Evolutionary conservation across 371 early-diverging fungal species (phyloP).

Genomic region (Syncephalastrum sp.): DNA sequence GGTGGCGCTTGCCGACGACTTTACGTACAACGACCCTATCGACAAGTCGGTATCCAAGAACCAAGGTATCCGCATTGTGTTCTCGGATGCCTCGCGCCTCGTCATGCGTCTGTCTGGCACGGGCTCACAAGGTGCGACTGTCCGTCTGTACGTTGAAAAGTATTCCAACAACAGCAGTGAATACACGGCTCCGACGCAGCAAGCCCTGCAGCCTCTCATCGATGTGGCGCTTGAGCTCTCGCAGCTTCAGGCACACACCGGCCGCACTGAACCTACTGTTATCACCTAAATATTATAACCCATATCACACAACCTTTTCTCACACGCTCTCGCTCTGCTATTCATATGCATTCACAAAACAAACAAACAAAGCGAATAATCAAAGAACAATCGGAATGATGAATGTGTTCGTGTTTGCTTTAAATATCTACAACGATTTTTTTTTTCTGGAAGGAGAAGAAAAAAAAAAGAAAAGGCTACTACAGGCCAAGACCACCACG

Average conservation of each 20-base stretch:
- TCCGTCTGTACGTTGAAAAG: slow-evolving; percentile 95
- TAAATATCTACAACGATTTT: no score
- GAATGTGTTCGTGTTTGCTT: no score
- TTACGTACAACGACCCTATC: slow-evolving; percentile 92
- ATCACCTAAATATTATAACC: slow-evolving; percentile 63
- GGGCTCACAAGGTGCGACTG: slow-evolving; percentile 94
- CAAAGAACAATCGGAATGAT: no score
- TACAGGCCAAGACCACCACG: slow-evolving; percentile 32
- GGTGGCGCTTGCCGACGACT: slow-evolving; percentile 83
- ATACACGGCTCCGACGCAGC: slow-evolving; percentile 72
- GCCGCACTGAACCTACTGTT: slow-evolving; percentile 91
- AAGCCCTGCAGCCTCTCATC: slow-evolving; percentile 87
- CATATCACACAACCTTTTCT: no score
- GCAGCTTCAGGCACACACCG: slow-evolving; percentile 79
- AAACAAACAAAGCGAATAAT: no score
- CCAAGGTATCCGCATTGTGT: slow-evolving; percentile 91
- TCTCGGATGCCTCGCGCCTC: slow-evolving; percentile 87
- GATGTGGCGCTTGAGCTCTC: slow-evolving; percentile 79
- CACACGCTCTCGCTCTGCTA: no score
- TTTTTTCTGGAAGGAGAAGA: no score
- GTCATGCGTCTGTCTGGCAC: slow-evolving; percentile 94
- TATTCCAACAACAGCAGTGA: slow-evolving; percentile 67
- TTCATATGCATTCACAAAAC: no score
- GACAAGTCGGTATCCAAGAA: slow-evolving; percentile 84
- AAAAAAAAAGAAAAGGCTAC: no score